Percentiles rank a stretch among this genome's conserved stretches.
Conservation (phyloP, 2,329 filamentous ascomycete species). For the Lachnellula willkommii region DNA sequence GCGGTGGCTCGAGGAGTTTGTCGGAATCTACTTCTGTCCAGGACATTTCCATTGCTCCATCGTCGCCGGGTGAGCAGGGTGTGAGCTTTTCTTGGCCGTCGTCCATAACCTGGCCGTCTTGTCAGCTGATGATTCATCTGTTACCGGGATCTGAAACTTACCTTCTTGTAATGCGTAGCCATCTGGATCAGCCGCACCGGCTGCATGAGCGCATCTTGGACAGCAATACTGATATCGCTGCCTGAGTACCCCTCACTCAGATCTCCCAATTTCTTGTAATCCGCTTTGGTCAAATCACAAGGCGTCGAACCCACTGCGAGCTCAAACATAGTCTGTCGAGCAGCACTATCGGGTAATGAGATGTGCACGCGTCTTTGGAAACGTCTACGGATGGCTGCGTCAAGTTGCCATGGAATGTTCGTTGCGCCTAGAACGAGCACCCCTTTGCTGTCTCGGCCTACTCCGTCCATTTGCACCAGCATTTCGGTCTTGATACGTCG, state of each 20-base stretch:
- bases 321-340: conserved; percentile 77
- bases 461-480: conserved; percentile 98
- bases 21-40: conserved; percentile 86
- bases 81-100: conserved; percentile 67
- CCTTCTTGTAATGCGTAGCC: conserved; percentile 95
- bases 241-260: conserved; percentile 92
- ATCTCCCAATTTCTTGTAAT: conserved; percentile 74
- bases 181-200: conserved; percentile 95
- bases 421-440: conserved; percentile 94
- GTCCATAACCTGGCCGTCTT: conserved; percentile 54
- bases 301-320: conserved; percentile 89
- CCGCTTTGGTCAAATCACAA: conserved; percentile 70
- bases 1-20: conserved; percentile 75
- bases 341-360: conserved; percentile 78
- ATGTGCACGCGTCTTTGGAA: conserved; percentile 98
- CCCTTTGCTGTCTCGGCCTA: conserved; percentile 89
- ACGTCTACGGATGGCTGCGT: conserved; percentile 88
- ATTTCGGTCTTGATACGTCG: conserved; percentile 98
- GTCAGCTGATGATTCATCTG: conserved; percentile 2
- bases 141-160: conserved; percentile 34
- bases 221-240: conserved; percentile 90
- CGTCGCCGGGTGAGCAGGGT: conserved; percentile 89
- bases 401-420: conserved; percentile 98
- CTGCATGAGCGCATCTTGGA: conserved; percentile 96
- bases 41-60: conserved; percentile 82